phyloP scores from a whole-genome alignment of 805 yeast species.

The Kodamaea laetipori region DNA sequence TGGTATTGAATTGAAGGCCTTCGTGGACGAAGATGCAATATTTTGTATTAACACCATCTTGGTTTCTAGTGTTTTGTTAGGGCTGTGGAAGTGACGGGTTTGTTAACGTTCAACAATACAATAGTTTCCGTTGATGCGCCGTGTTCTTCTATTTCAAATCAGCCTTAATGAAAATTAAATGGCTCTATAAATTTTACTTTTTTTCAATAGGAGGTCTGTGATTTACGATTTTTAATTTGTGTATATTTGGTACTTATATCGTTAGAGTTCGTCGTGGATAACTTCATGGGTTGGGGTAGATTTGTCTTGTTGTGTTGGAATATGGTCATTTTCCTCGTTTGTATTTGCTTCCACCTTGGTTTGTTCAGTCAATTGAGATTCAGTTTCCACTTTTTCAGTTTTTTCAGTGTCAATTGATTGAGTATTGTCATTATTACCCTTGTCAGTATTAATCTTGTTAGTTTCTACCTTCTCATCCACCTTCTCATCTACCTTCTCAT shows the following conservation, averaged over 20 bases:
- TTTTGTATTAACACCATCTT: constrained; percentile 10
- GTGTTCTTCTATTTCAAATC: constrained; percentile 2
- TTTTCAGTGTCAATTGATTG: no score
- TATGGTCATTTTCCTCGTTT: background rate
- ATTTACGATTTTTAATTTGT: background rate
- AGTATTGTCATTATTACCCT: no score
- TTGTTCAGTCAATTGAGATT: background rate
- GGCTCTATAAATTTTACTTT: background rate
- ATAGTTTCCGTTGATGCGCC: background rate
- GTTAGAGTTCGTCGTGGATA: constrained; percentile 1
- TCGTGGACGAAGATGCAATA: constrained; percentile 7
- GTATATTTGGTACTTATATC: background rate
- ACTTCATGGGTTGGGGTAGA: no score
- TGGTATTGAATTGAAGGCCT: constrained; percentile 1
- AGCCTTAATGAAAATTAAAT: background rate
- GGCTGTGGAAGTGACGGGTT: background rate
- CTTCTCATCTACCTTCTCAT: background rate
- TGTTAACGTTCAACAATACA: constrained; percentile 2
- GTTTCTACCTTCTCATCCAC: background rate
- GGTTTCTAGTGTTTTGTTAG: background rate
- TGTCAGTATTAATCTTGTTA: background rate
- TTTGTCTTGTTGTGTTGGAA: background rate
- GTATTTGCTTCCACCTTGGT: no score
- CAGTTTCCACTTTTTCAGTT: no score
- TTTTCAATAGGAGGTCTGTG: constrained; percentile 1